phyloP scores from a whole-genome alignment of 148 eudicot species.

The Agrostemma githago region DNA sequence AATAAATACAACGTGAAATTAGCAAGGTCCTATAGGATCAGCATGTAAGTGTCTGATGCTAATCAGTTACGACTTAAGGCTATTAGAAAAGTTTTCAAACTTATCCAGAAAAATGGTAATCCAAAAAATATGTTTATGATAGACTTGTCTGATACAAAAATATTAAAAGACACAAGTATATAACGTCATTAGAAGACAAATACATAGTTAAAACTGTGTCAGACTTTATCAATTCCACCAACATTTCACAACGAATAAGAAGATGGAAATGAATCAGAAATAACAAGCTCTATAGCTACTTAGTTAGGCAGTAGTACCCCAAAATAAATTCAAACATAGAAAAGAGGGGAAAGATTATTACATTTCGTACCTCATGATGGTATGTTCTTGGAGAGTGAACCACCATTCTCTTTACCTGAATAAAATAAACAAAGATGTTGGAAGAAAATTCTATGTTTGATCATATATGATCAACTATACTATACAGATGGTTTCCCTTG shows the following conservation, averaged over 20 bases:
- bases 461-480: constrained; percentile 2
- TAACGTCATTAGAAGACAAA: too few species aligned
- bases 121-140: too few species aligned
- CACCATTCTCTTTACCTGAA: constrained; percentile 82
- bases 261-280: not conserved
- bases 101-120: too few species aligned
- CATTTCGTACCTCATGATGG: constrained; percentile 47
- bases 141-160: too few species aligned
- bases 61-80: too few species aligned
- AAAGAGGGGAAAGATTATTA: not conserved
- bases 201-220: too few species aligned
- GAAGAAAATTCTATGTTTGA: not conserved
- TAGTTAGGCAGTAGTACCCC: not conserved
- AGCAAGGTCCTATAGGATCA: too few species aligned
- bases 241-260: constrained; percentile 6
- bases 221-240: too few species aligned
- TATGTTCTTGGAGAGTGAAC: constrained; percentile 94
- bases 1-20: too few species aligned
- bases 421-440: not conserved
- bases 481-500: constrained; percentile 23
- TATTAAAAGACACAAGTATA: too few species aligned
- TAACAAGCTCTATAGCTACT: not conserved
- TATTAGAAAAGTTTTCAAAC: too few species aligned
- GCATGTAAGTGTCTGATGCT: too few species aligned
- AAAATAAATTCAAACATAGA: not conserved